Evolutionary conservation across 1,139 yeast species (phyloP), one percentile per base, ranked within the genome.

Genomic region (Yamadazyma kanchanaburiensis): DNA sequence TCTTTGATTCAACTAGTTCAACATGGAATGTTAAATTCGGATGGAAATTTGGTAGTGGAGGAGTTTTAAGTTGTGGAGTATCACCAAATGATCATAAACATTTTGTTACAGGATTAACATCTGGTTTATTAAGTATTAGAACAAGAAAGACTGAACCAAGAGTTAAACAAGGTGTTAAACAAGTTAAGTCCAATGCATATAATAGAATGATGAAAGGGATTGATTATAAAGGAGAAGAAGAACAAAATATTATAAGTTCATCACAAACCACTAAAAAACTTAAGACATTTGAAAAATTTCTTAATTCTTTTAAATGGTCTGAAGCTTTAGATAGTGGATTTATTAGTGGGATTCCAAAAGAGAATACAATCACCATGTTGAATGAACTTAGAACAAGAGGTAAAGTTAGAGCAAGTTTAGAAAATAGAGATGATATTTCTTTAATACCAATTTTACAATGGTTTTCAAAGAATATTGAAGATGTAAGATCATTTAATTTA

Each of bases 11-110:
- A 21, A 63, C 77, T 21, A 70, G 81, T 15, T 64, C 82, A 27
- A 65, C 74, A 39, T 91, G 94, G 89, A 84, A 83, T 38, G 96
- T 89, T 40, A 85, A 83, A 53, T 91, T 88, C 55, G 97, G 97
- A 25, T 91, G 97, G 97, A 91, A 89, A 57, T 89, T 84, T 51
- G 95, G 96, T 23, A 55, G 64, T 39, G 88, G 94, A 11, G 94
- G 95, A 24, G 96, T 91, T 0, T 66, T 91, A 44, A 71, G 88
- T 46, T 80, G 95, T 53, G 97, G 89, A 6, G 83, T 89, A 8
- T 85, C 96, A 7, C 97, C 97, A 13, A 79, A 52, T 37, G 58
- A 60, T 37, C 80, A 80, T 46, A 84, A 84, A 60, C 97, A 91
- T 63, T 74, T 91, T 42, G 96, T 86, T 21, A 86, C 94, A n/a